Conservation (phyloP, 306 rosid species). For the Cicer judaicum region DNA sequence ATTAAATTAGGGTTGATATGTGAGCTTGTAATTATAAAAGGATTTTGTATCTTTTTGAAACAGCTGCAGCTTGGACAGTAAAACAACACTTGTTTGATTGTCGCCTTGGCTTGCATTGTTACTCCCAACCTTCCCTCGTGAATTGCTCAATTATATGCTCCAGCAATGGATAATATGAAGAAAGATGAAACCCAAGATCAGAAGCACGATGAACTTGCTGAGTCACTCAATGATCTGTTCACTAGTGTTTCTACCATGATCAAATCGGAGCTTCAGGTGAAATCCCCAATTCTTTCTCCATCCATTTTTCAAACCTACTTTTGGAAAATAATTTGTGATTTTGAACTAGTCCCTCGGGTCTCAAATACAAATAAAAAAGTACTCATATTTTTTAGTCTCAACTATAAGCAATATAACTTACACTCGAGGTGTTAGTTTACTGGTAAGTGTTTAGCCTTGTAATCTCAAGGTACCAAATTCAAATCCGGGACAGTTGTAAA, state of each 20-base stretch:
- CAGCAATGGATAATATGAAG: conserved; percentile 46
- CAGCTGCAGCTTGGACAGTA: conserved; percentile 7
- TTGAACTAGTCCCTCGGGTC: not conserved
- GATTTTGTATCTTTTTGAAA: not conserved
- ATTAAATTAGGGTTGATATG: conserved; percentile 5
- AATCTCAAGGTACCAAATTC: no score
- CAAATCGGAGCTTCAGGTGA: conserved; percentile 87
- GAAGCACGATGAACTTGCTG: conserved; percentile 63
- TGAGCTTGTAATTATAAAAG: not conserved
- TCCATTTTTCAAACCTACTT: conserved; percentile 11
- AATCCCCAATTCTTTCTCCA: conserved; percentile 27
- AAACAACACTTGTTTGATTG: conserved; percentile 12
- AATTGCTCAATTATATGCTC: conserved; percentile 6
- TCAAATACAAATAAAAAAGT: no score
- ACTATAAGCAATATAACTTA: no score
- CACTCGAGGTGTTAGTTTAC: no score
- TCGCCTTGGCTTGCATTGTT: not conserved
- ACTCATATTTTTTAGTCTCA: no score
- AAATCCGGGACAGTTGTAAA: no score
- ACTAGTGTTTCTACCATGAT: conserved; percentile 75
- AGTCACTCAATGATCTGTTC: conserved; percentile 70
- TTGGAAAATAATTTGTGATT: conserved; percentile 5
- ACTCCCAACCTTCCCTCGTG: not conserved
- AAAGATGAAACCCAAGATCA: conserved; percentile 44
- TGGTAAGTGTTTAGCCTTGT: no score